Percentiles rank a stretch among this genome's conserved stretches.
Conservation (phyloP, 2,329 filamentous ascomycete genomes). For the Trichoderma arundinaceum region DNA sequence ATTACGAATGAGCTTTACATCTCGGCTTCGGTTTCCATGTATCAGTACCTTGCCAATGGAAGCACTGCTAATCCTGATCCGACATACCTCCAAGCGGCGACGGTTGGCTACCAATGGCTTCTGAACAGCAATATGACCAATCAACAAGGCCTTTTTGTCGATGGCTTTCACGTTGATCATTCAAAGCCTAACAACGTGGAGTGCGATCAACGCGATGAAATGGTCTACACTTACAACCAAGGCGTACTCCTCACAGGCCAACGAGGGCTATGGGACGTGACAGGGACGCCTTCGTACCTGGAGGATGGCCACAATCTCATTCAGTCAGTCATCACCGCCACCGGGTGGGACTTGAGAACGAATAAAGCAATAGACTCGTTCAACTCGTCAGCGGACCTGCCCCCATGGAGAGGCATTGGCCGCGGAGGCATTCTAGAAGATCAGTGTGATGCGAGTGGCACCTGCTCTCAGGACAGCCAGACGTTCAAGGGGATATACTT, state of each 20-base stretch:
- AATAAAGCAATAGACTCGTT: constrained; percentile 52
- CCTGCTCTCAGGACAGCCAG: constrained; percentile 82
- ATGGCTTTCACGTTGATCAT: constrained; percentile 83
- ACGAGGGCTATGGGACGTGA: constrained; percentile 79
- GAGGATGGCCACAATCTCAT: constrained; percentile 81
- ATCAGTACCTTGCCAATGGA: constrained; percentile 67
- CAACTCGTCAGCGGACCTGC: constrained; percentile 46
- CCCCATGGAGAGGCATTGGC: constrained; percentile 76
- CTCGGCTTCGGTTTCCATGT: constrained; percentile 85
- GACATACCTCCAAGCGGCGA: constrained; percentile 72
- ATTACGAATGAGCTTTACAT: constrained; percentile 94
- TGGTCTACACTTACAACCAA: constrained; percentile 96
- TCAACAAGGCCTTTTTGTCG: constrained; percentile 73
- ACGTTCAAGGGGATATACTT: constrained; percentile 97
- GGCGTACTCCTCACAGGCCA: constrained; percentile 85
- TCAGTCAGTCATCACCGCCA: constrained; percentile 74
- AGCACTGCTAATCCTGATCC: constrained; percentile 54
- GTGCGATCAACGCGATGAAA: constrained; percentile 82
- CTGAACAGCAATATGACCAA: constrained; percentile 81
- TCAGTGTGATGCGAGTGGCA: constrained; percentile 73
- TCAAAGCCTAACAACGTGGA: constrained; percentile 67
- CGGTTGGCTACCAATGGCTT: constrained; percentile 83
- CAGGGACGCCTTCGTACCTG: constrained; percentile 72
- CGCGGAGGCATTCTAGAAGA: constrained; percentile 84
- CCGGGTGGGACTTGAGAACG: constrained; percentile 69